These are phyloP conservation scores for Corynascus novoguineensis DNA, from an alignment of 495 filamentous ascomycete species.

Conservation along the genomic window DNA sequence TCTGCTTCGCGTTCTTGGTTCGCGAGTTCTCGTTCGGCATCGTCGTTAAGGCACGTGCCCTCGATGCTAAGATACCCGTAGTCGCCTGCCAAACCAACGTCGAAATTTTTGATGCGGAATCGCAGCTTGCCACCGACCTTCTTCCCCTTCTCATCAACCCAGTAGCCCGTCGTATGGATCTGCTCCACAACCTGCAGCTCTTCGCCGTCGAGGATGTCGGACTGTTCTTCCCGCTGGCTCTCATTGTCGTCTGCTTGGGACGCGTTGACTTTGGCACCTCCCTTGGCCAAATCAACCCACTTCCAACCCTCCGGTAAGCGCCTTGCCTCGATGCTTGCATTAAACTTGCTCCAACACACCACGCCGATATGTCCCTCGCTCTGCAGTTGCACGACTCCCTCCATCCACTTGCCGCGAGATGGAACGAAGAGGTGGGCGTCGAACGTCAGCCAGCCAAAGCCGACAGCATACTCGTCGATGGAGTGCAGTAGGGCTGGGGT, in stretches of 20 bases:
- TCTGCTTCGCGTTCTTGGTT: conserved; percentile 35
- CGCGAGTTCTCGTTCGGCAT: conserved; percentile 35
- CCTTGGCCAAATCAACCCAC: conserved; percentile 39
- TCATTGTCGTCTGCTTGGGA: conserved; percentile 15
- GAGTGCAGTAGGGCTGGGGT: conserved; percentile 36
- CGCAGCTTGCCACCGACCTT: conserved; percentile 39
- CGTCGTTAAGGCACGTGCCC: conserved; percentile 43
- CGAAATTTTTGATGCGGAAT: conserved; percentile 48
- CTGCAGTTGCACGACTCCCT: conserved; percentile 45
- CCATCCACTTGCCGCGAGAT: conserved; percentile 43
- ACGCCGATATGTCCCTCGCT: conserved; percentile 46
- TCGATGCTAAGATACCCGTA: conserved; percentile 45
- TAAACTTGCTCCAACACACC: conserved; percentile 47
- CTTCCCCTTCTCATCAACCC: conserved; percentile 35
- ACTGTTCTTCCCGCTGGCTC: conserved; percentile 18
- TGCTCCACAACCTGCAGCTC: conserved; percentile 34
- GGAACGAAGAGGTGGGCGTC: conserved; percentile 44
- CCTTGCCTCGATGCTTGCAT: conserved; percentile 45
- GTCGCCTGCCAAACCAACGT: conserved; percentile 45
- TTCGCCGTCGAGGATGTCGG: conserved; percentile 26
- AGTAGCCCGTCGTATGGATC: conserved; percentile 47
- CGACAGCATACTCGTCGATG: conserved; percentile 42
- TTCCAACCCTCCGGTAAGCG: conserved; percentile 42
- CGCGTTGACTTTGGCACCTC: background rate
- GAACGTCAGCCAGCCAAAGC: conserved; percentile 44